A percentile compares a stretch with the other conserved stretches of the same genome.
Evolutionary conservation across 345 rosid species (phyloP).

Genomic region (Lepidium aucheri): DNA sequence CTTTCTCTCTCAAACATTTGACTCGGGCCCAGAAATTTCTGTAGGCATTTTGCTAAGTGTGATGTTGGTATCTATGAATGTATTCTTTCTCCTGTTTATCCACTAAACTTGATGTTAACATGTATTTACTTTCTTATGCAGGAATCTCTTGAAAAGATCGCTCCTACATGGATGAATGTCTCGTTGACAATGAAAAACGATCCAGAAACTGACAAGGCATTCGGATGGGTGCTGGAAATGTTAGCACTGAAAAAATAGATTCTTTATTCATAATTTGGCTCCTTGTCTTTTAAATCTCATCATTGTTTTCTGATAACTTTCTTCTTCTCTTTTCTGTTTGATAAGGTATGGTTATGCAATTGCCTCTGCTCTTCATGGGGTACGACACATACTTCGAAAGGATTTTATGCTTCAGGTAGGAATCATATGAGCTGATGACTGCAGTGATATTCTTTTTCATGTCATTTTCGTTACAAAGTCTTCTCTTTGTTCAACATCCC

Average conservation of each 20-base stretch:
- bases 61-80: not conserved
- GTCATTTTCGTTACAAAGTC: not conserved
- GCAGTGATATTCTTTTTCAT: not conserved
- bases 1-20: not conserved
- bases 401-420: conserved; percentile 97
- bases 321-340: conserved; percentile 13
- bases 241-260: conserved; percentile 31
- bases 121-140: conserved; percentile 21
- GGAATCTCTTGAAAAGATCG: conserved; percentile 71
- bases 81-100: not conserved
- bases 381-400: conserved; percentile 68
- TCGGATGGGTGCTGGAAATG: conserved; percentile 99
- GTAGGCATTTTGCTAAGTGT: not conserved
- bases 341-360: conserved; percentile 95
- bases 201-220: conserved; percentile 85
- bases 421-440: conserved; percentile 8
- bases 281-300: conserved; percentile 2
- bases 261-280: not conserved
- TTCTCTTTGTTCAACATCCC: not conserved
- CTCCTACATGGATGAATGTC: conserved; percentile 98
- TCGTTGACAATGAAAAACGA: conserved; percentile 89
- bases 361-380: conserved; percentile 94
- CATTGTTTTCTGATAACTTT: not conserved
- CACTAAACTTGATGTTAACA: not conserved
- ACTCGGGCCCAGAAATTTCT: not conserved